phyloP scores from a whole-genome alignment of 768 basidiomycete genomes.

The Pleurotus giganteus region DNA sequence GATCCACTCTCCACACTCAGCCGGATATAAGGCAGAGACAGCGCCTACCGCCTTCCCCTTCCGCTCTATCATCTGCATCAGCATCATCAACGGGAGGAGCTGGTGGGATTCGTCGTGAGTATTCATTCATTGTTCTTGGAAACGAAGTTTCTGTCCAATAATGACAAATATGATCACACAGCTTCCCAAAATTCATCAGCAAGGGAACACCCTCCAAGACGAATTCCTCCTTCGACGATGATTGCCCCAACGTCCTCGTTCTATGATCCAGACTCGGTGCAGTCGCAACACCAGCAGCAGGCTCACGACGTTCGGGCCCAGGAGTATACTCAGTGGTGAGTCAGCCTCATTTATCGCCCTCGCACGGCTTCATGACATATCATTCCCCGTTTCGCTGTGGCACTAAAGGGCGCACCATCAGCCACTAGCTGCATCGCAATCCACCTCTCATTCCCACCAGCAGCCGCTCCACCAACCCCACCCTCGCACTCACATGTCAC shows the following conservation, averaged over 20 bases:
- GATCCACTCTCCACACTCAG: neutral
- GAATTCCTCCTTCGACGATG: slow-evolving; percentile 33
- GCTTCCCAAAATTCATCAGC: slow-evolving; percentile 7
- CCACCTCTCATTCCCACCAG: neutral
- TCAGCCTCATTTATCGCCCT: neutral
- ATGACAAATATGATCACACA: slow-evolving; percentile 9
- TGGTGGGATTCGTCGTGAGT: slow-evolving; percentile 6
- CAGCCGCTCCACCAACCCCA: slow-evolving; percentile 5
- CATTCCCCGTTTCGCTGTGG: neutral
- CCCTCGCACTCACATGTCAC: neutral
- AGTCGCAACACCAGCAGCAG: slow-evolving; percentile 18
- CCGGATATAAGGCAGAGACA: neutral
- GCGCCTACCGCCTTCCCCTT: slow-evolving; percentile 1
- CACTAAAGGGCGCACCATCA: slow-evolving; percentile 7
- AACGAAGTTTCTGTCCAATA: neutral
- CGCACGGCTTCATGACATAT: slow-evolving; percentile 3
- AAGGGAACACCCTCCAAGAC: neutral
- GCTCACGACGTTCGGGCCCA: slow-evolving; percentile 21
- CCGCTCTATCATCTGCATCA: slow-evolving; percentile 7
- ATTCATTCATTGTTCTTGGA: neutral
- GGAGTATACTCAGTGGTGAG: slow-evolving; percentile 41
- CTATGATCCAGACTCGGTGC: slow-evolving; percentile 46
- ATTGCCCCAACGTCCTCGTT: slow-evolving; percentile 54
- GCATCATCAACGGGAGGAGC: slow-evolving; percentile 3
- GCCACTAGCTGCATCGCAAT: neutral